These are phyloP conservation scores for Candida cerambycidarum DNA, from an alignment of 805 yeast genomes.

Conservation along the genomic window DNA sequence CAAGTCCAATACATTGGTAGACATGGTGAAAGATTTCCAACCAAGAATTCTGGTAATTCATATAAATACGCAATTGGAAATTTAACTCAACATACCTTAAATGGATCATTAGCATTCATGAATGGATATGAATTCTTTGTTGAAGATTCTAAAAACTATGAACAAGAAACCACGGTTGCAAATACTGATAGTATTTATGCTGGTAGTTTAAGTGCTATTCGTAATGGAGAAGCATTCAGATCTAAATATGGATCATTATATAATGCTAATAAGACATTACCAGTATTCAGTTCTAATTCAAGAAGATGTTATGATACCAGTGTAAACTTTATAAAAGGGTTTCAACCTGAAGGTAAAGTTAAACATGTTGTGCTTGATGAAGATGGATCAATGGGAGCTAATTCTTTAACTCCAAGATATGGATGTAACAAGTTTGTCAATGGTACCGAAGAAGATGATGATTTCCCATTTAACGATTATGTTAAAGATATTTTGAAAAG, in stretches of 20 bases:
- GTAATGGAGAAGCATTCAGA: slow-evolving; percentile 52
- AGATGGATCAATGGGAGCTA: slow-evolving; percentile 48
- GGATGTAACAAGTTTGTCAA: slow-evolving; percentile 33
- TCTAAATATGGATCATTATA: slow-evolving; percentile 49
- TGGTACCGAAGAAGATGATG: not conserved
- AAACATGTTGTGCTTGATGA: slow-evolving; percentile 47
- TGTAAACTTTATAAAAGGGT: slow-evolving; percentile 56
- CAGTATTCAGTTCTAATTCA: slow-evolving; percentile 55
- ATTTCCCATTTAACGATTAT: slow-evolving; percentile 19
- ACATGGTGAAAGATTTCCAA: slow-evolving; percentile 73
- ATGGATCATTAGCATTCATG: slow-evolving; percentile 54
- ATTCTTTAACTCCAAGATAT: slow-evolving; percentile 55
- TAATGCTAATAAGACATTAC: slow-evolving; percentile 31
- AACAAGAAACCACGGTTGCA: slow-evolving; percentile 50
- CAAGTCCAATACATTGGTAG: slow-evolving; percentile 73
- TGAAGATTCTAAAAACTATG: slow-evolving; percentile 35
- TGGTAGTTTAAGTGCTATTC: slow-evolving; percentile 50
- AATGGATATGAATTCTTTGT: slow-evolving; percentile 53
- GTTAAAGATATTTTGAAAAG: slow-evolving; percentile 49
- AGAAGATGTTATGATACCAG: slow-evolving; percentile 58
- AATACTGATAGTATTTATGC: slow-evolving; percentile 45
- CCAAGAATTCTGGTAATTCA: slow-evolving; percentile 24
- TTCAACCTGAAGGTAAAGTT: slow-evolving; percentile 27
- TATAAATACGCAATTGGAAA: slow-evolving; percentile 26
- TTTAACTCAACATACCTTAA: slow-evolving; percentile 25